Evolutionary conservation across 306 rosid genomes (phyloP).

Genomic region (Delonix regia): DNA sequence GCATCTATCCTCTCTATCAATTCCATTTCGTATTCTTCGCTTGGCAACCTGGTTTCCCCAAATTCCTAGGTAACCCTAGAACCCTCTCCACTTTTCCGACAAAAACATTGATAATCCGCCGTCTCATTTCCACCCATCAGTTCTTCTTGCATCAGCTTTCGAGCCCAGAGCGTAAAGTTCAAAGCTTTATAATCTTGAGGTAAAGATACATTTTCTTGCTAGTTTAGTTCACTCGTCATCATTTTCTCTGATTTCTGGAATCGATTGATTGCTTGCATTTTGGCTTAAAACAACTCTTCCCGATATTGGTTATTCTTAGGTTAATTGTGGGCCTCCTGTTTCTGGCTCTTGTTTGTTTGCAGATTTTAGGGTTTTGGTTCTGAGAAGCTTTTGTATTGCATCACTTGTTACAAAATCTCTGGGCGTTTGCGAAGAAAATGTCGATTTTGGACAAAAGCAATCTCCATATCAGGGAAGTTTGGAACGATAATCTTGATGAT

Average conservation of each 20-base stretch:
- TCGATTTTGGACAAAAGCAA: constrained; percentile 24
- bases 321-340: not conserved
- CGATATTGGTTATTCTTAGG: not conserved
- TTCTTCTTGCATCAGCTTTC: not conserved
- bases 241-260: not conserved
- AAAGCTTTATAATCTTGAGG: not conserved
- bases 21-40: not conserved
- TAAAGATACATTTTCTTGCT: not conserved
- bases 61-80: not conserved
- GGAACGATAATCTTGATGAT: constrained; percentile 44
- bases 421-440: constrained; percentile 30
- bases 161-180: not conserved
- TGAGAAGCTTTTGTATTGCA: constrained; percentile 24
- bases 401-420: not conserved
- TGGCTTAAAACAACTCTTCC: not conserved
- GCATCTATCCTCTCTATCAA: not conserved
- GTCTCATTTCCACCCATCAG: not conserved
- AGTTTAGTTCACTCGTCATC: not conserved
- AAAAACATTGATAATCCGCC: not conserved
- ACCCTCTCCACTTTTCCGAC: not conserved
- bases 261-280: constrained; percentile 18
- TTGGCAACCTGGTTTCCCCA: not conserved
- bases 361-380: constrained; percentile 35
- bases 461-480: constrained; percentile 48
- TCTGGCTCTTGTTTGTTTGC: not conserved